Evolutionary conservation across 2,329 filamentous ascomycete genomes (phyloP).

Genomic region (Colletotrichum incanum): DNA sequence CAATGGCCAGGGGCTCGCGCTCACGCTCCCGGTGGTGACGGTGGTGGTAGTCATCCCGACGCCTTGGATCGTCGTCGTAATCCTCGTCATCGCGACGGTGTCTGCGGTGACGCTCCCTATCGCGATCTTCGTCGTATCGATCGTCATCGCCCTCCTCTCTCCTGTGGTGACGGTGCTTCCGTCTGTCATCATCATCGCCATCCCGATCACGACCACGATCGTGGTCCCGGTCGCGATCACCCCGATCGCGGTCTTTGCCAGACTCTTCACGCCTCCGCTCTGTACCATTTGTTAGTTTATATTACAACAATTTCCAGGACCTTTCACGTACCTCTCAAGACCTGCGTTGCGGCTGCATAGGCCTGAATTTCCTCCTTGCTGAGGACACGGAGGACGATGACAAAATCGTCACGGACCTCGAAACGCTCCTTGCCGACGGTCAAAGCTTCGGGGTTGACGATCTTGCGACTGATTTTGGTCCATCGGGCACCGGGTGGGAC

Average conservation of each 20-base stretch:
- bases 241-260: constrained; percentile 48
- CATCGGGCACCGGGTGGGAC: constrained; percentile 86
- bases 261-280: constrained; percentile 54
- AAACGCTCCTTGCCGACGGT: constrained; percentile 91
- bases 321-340: constrained; percentile 79
- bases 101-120: constrained; percentile 50
- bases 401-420: constrained; percentile 92
- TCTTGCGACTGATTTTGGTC: constrained; percentile 91
- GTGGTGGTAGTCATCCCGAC: constrained; percentile 51
- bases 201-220: constrained; percentile 48
- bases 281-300: constrained; percentile 37
- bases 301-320: background rate
- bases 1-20: constrained; percentile 44
- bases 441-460: constrained; percentile 91
- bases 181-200: constrained; percentile 47
- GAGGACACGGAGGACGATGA: constrained; percentile 91
- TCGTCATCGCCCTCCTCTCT: constrained; percentile 57
- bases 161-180: constrained; percentile 46
- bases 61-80: constrained; percentile 46
- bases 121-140: constrained; percentile 51
- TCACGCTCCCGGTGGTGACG: constrained; percentile 53
- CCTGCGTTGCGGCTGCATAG: constrained; percentile 85
- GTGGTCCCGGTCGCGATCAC: constrained; percentile 50
- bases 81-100: constrained; percentile 49
- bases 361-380: constrained; percentile 91